Percentiles rank a stretch among this genome's conserved stretches.
Conservation (phyloP, 441 rosid genomes). For the Pelargonium cotyledonis region DNA sequence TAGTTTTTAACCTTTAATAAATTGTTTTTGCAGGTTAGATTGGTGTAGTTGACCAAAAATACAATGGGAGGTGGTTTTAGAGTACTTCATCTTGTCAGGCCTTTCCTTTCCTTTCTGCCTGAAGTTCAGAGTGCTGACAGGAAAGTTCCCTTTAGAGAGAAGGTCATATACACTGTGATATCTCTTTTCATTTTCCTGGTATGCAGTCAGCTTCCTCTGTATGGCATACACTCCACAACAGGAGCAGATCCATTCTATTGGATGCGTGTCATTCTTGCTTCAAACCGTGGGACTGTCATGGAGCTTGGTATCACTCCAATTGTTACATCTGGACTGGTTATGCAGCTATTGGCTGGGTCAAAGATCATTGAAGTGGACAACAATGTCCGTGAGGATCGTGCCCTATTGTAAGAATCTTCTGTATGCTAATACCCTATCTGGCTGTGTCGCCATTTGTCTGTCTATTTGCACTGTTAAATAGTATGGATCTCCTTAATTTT, state of each 20-base stretch:
- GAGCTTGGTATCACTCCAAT: conserved; percentile 92
- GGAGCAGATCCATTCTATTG: conserved; percentile 91
- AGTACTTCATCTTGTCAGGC: conserved; percentile 76
- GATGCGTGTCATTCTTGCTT: conserved; percentile 91
- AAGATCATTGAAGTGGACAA: conserved; percentile 60
- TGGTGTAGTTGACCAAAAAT: conserved; percentile 13
- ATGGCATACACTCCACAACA: conserved; percentile 81
- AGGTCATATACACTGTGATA: conserved; percentile 80
- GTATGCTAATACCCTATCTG: neutral
- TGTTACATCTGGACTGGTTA: conserved; percentile 80
- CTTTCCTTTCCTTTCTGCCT: conserved; percentile 41
- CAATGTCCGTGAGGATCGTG: conserved; percentile 85
- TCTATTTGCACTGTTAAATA: too few species aligned
- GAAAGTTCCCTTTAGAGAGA: conserved; percentile 76
- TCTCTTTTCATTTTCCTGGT: conserved; percentile 78
- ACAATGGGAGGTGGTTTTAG: conserved; percentile 79
- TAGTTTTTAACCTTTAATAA: neutral
- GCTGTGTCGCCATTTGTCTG: neutral
- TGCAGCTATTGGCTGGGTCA: conserved; percentile 62
- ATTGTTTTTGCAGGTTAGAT: conserved; percentile 18
- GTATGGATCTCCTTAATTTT: neutral
- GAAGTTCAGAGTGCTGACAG: conserved; percentile 30
- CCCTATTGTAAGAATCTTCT: conserved; percentile 50
- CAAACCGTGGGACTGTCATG: conserved; percentile 87
- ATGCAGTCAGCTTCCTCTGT: conserved; percentile 84